Evolutionary conservation across 345 rosid species (phyloP), one percentile per base, ranked within the genome.

Genomic region (Euphorbia pulcherrima): DNA sequence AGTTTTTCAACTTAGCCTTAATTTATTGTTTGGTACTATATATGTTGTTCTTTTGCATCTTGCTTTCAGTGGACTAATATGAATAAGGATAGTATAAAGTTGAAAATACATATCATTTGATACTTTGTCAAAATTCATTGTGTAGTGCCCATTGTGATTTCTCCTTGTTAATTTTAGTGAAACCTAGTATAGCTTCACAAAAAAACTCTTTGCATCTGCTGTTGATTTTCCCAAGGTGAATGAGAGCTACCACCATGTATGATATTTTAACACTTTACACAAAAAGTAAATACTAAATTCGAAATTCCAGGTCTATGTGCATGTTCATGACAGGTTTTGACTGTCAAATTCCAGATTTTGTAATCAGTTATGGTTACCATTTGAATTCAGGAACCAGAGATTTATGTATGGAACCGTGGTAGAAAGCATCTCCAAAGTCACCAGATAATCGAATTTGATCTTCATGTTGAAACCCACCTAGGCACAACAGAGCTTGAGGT

Each of bases 201-300:
- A 94, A 83, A 86, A 86, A 75, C 72, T 90, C 50, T 90, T 95
- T 10, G 92, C 82, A 59, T 74, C 96, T 72, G 79, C 91, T 17
- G 96, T 93, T 58, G 99, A 90, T 77, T 90, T 93, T 77, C 97
- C 99, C 13, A 80, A 92, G 78, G 83, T 91, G 55, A 89, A 91
- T 24, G 96, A 91, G 81, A 48, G 72, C 79, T 86, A 85, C 85
- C 70, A 91, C 97, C 87, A 86, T 91, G 99, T 90, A 75, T n/a
- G n/a, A n/a, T n/a, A n/a, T n/a, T n/a, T n/a, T n/a, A n/a, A n/a
- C n/a, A n/a, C n/a, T n/a, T n/a, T n/a, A n/a, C n/a, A n/a, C n/a
- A n/a, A n/a, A n/a, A n/a, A n/a, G n/a, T n/a, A n/a, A n/a, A n/a
- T n/a, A n/a, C n/a, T n/a, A n/a, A n/a, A n/a, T n/a, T n/a, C n/a